These are phyloP conservation scores for Purpureocillium takamizusanense DNA, from an alignment of 2,329 filamentous ascomycete genomes.

Conservation along the genomic window DNA sequence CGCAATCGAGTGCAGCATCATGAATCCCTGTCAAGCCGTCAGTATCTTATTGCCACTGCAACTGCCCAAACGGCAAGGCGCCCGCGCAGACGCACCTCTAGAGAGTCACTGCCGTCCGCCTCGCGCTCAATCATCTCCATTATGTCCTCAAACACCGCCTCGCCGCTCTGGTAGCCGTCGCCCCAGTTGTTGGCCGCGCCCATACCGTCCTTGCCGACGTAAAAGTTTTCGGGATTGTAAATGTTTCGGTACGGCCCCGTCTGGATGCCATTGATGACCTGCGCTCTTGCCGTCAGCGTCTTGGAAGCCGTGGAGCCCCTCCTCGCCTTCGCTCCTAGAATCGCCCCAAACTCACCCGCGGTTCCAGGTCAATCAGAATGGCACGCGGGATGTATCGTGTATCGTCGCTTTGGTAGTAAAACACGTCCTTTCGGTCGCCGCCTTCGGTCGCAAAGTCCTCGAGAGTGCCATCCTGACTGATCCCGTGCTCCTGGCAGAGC, in stretches of 20 bases:
- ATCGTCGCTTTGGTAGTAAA: conserved; percentile 99
- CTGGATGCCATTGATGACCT: conserved; percentile 87
- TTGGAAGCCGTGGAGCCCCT: too few species aligned
- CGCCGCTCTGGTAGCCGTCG: conserved; percentile 87
- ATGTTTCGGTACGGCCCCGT: conserved; percentile 94
- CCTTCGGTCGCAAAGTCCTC: conserved; percentile 97
- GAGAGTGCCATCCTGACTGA: conserved; percentile 92
- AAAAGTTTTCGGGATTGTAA: conserved; percentile 99
- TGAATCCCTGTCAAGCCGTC: conserved; percentile 64
- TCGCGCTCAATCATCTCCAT: conserved; percentile 99
- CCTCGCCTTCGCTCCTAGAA: too few species aligned
- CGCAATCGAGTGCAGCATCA: conserved; percentile 97
- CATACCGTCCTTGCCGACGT: conserved; percentile 84
- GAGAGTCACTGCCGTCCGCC: conserved; percentile 92
- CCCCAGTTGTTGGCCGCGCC: conserved; percentile 99
- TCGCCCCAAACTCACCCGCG: conserved; percentile 48
- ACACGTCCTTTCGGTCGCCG: conserved; percentile 96
- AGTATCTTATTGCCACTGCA: neutral
- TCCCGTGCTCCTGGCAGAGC: conserved; percentile 94
- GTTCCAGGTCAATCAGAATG: conserved; percentile 91
- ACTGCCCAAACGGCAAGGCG: too few species aligned
- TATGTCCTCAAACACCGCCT: conserved; percentile 88
- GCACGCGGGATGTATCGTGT: conserved; percentile 96
- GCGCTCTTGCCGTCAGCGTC: conserved; percentile 1
- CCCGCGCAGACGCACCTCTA: conserved; percentile 52